Conservation (phyloP, 257 asterid species). For the Cynanchum wilfordii region DNA sequence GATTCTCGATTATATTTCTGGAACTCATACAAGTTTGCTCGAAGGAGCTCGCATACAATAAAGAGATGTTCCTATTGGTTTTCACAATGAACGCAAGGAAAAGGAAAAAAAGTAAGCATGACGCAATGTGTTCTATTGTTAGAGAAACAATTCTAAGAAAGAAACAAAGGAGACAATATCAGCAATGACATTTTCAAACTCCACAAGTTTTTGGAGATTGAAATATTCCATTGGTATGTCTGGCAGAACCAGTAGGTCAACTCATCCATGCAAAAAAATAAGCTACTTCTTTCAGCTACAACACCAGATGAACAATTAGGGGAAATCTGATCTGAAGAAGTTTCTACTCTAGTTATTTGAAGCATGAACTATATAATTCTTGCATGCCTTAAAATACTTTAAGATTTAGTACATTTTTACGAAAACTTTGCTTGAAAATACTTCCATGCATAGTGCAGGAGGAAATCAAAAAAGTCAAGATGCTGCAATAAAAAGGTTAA, state of each 20-base stretch:
- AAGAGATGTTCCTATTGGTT: constrained; percentile 68
- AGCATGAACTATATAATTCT: not conserved
- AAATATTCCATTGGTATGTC: not conserved
- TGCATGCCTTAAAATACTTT: not conserved
- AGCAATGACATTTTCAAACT: not conserved
- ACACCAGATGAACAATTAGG: not conserved
- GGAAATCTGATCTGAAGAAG: not conserved
- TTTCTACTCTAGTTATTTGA: not conserved
- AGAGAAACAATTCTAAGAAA: not conserved
- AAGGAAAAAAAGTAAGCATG: not conserved
- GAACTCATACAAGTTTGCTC: constrained; percentile 84
- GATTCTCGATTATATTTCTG: constrained; percentile 82
- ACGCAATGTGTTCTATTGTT: not conserved
- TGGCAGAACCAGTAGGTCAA: not conserved
- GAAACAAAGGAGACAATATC: not conserved
- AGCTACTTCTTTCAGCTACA: not conserved
- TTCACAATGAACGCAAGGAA: not conserved
- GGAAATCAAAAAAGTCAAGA: constrained; percentile 1
- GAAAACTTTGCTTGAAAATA: not conserved
- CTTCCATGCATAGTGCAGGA: not conserved
- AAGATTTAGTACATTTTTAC: not conserved
- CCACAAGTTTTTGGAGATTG: not conserved
- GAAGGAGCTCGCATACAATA: constrained; percentile 83
- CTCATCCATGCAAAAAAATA: not conserved
- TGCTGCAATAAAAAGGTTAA: not conserved